phyloP scores from a whole-genome alignment of 306 rosid genomes.

The Pachyrhizus erosus region DNA sequence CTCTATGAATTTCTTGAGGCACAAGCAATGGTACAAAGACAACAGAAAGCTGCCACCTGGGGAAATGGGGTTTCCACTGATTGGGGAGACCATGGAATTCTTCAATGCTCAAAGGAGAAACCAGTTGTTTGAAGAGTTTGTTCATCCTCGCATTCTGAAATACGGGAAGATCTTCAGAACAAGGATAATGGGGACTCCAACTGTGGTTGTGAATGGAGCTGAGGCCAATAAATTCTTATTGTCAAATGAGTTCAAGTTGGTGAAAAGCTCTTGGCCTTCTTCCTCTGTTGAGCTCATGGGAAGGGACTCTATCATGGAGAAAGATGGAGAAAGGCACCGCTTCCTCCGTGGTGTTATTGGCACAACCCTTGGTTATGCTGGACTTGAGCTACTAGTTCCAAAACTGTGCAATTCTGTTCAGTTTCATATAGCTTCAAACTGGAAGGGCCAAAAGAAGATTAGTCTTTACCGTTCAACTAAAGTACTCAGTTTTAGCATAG shows the following conservation, averaged over 20 bases:
- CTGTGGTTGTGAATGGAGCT: conserved; percentile 79
- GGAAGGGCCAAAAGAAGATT: conserved; percentile 57
- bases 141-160: conserved; percentile 58
- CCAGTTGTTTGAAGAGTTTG: conserved; percentile 65
- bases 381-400: conserved; percentile 66
- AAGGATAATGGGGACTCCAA: conserved; percentile 83
- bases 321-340: conserved; percentile 70
- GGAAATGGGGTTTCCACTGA: conserved; percentile 75
- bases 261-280: conserved; percentile 89
- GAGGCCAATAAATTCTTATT: conserved; percentile 71
- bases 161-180: conserved; percentile 77
- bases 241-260: conserved; percentile 86
- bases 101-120: conserved; percentile 70
- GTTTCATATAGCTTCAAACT: conserved; percentile 52
- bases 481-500: conserved; percentile 60
- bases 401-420: conserved; percentile 57
- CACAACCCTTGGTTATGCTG: conserved; percentile 56
- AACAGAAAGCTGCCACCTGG: conserved; percentile 70
- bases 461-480: conserved; percentile 66
- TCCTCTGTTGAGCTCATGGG: conserved; percentile 90
- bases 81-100: conserved; percentile 86
- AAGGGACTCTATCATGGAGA: conserved; percentile 76
- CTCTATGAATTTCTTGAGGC: conserved; percentile 46
- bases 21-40: conserved; percentile 44
- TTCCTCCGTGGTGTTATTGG: conserved; percentile 62